Conservation (phyloP, 805 yeast species). For the Suhomyces kilbournensis region DNA sequence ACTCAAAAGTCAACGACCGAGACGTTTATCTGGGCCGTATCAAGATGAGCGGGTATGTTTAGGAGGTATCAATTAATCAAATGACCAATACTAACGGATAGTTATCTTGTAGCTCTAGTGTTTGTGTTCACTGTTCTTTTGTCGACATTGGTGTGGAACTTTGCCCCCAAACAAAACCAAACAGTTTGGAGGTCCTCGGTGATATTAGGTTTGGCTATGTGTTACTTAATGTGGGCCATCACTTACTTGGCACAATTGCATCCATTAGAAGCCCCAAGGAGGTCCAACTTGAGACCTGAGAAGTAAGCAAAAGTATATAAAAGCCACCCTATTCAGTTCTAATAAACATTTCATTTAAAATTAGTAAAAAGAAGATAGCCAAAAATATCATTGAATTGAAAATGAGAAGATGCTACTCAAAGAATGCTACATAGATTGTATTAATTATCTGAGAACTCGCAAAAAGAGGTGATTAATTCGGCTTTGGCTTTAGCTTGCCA, state of each 20-base stretch:
- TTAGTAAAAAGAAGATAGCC: background rate
- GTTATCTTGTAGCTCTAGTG: conserved; percentile 69
- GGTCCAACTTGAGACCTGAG: conserved; percentile 88
- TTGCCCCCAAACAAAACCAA: conserved; percentile 77
- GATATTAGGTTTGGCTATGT: conserved; percentile 68
- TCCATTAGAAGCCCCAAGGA: conserved; percentile 86
- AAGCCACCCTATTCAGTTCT: background rate
- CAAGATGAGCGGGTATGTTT: conserved; percentile 47
- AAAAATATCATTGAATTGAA: no score
- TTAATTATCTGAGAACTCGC: background rate
- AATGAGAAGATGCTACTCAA: no score
- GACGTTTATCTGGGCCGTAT: background rate
- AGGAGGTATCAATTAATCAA: background rate
- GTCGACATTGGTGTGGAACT: conserved; percentile 72
- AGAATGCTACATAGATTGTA: no score
- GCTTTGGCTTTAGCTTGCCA: no score
- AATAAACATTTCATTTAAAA: background rate
- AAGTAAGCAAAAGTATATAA: background rate
- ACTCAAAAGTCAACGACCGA: background rate
- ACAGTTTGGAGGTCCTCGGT: conserved; percentile 47
- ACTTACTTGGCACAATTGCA: conserved; percentile 85
- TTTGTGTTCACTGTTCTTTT: conserved; percentile 55
- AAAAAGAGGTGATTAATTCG: no score
- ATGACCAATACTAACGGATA: conserved; percentile 22
- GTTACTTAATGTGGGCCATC: conserved; percentile 88